Percentiles rank a stretch among this genome's conserved stretches.
phyloP scores from a whole-genome alignment of 2,329 filamentous ascomycete species.

The Xylariales sp. region DNA sequence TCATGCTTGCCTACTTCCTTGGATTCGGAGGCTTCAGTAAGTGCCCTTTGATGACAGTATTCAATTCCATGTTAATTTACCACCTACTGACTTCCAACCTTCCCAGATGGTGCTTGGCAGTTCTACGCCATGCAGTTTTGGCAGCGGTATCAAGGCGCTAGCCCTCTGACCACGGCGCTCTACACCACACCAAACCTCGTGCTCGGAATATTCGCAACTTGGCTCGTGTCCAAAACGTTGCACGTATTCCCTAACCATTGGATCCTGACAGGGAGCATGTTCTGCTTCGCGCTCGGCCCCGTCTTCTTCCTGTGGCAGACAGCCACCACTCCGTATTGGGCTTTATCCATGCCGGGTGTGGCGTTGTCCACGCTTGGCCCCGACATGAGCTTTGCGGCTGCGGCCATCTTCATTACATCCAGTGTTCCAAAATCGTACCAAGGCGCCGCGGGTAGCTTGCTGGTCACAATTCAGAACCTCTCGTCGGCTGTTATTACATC shows the following conservation, averaged over 20 bases:
- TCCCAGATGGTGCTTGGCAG: constrained; percentile 21
- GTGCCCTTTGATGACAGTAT: neutral
- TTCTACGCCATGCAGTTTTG: constrained; percentile 32
- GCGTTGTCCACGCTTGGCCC: constrained; percentile 41
- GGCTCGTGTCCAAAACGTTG: constrained; percentile 39
- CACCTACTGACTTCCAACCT: too few species aligned
- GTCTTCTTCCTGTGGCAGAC: constrained; percentile 27
- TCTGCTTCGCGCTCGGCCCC: constrained; percentile 18
- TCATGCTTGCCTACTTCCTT: constrained; percentile 38
- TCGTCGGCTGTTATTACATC: constrained; percentile 36
- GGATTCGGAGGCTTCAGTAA: constrained; percentile 27
- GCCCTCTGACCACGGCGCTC: constrained; percentile 35
- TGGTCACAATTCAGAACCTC: constrained; percentile 42
- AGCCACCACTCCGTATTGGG: constrained; percentile 36
- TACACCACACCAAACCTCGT: constrained; percentile 41
- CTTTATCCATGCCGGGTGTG: constrained; percentile 37
- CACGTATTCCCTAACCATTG: constrained; percentile 40
- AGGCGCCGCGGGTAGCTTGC: constrained; percentile 37
- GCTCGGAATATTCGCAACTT: constrained; percentile 38
- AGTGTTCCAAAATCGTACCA: constrained; percentile 41
- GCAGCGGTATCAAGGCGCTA: too few species aligned
- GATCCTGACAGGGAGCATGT: constrained; percentile 39
- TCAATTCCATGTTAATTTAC: neutral
- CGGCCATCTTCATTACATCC: constrained; percentile 43
- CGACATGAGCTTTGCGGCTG: constrained; percentile 40